Base-by-base conservation (phyloP, 306 rosid species). In the Casuarina equisetifolia region DNA sequence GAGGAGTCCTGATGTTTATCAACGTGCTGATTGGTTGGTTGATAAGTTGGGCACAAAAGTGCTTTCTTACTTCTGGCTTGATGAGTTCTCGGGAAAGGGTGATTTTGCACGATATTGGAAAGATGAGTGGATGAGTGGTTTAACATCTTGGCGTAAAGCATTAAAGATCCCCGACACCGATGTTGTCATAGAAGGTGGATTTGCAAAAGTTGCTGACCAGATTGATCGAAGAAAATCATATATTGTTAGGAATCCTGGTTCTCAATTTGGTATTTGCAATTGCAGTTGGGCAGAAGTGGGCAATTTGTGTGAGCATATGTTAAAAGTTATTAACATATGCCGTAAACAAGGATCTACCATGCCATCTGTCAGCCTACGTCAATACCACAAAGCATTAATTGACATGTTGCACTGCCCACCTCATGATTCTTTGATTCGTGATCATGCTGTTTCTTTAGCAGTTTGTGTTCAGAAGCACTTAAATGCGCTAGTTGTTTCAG, bases 11-110 rank as follows among this genome's bases (percentile, higher is more conserved):
- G 64, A 64, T 74, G 89, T 92, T 74, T 94, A 89, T 84, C 90
- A 87, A 80, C 84, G 93, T 39, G 88, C 88, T 7, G 97, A 92
- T 84, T 88, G 92, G 95, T 84, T 94, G 89, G 92, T 90, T 50
- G 87, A 90, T 89, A 94, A 90, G 88, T 81, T 94, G 88, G 85
- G 91, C 74, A 90, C 96, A 10, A 92, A 94, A 82, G 91, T 94
- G 72, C 93, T 88, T 86, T 88, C 98, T 64, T 88, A 89, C 84
- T 92, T 92, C 79, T 92, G 97, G 97, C 97, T 94, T 69, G 97
- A 89, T 82, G 98, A 94, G 87, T 94, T 85, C 88, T 82, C 93
- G 0, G 97, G 79, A 76, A 92, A 89, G 81, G 97, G 87, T 77
- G 93, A 84, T 74, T 90, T 86, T 92, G 94, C 92, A 17, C 88